Evolutionary conservation across 768 basidiomycete species (phyloP), one percentile per base, ranked within the genome.

Genomic region (Mycena filopes): DNA sequence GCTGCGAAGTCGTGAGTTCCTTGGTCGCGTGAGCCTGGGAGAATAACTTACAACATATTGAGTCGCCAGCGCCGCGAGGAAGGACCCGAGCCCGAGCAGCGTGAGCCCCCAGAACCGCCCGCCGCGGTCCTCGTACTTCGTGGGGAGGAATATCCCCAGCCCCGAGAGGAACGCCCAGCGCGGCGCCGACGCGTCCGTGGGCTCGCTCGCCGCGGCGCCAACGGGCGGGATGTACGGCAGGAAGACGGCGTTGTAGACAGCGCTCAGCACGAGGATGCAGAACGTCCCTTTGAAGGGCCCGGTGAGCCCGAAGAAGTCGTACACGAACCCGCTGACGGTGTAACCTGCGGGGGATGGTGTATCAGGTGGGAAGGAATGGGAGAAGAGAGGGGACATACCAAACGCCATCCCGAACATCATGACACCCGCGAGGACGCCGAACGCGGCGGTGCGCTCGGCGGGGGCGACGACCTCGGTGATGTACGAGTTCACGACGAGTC

Each of bases 221-320:
- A 51, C 53, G 11, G 66, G 62, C 0, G 66, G 56, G 25, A 68
- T 48, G 29, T 68, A 68, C 18, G 67, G 67, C 1, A 68, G 58
- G 16, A 33, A 31, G n/a, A 50, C 16, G 12, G 46, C 45, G 5
- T 62, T 60, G 29, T 36, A 68, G 9, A 64, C 25, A 11, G 62
- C 64, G 20, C 23, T 49, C 28, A n/a, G 38, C 21, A 68, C 67
- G 31, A 68, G 62, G 28, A 68, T 46, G 53, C 45, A 43, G 46
- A 68, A 68, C 1, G 67, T 68, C 53, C 63, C 60, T 21, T 63
- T 43, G 41, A 63, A 68, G 11, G 67, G 67, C 23, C 62, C 67
- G 33, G 51, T 50, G 5, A 68, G 13, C 26, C n/a, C 42, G 46
- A 68, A 33, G 56, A 53, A 46, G 5, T 53, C 48, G 49, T 54